Base-by-base conservation (phyloP, 2,329 filamentous ascomycete species). In the Aspergillus pseudonomiae region DNA sequence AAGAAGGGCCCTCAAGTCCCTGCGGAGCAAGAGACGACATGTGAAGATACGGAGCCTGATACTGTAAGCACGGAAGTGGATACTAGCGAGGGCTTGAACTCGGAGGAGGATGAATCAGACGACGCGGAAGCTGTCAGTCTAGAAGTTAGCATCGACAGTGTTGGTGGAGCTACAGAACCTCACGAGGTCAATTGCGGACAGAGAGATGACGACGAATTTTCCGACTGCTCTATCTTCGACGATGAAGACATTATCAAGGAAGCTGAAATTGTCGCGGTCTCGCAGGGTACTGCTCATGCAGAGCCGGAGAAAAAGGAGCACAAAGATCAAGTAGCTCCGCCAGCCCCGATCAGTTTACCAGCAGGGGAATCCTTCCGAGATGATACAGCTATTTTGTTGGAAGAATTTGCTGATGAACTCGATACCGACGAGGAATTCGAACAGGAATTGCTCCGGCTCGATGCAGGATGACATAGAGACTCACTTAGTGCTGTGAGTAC, bases 201-300 rank as follows among this genome's bases (percentile, higher is more conserved):
- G 53, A 63, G 64, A 6, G 70, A 76, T 14, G 70, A 72, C 4
- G 73, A 75, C 48, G 72, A 75, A 52, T 77, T 77, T 61, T 75
- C 73, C 3, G 74, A 76, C 39, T 77, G 74, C 54, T 77, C 74
- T 4, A 71, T 67, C 46, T 76, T 76, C 54, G 63, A 75, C 57
- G 70, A 76, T 30, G 72, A 70, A 60, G 70, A 75, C 10, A 63
- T 75, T 45, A 63, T 75, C 28, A 68, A 70, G 58, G 61, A 69
- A 58, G 68, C 65, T 9, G 72, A 71, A 28, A 64, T 60, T 24
- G 62, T 65, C n/a, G 61, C 62, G 43, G 57, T 57, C 6, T 62
- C 54, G 21, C 61, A 43, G 26, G 54, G 45, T 63, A 50, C 53
- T 1, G n/a, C 45, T 26, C 26, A 32, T 9, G 16, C 28, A 32